These are phyloP conservation scores for Penicillium sp. DNA, from an alignment of 2,329 filamentous ascomycete species.

Conservation along the genomic window DNA sequence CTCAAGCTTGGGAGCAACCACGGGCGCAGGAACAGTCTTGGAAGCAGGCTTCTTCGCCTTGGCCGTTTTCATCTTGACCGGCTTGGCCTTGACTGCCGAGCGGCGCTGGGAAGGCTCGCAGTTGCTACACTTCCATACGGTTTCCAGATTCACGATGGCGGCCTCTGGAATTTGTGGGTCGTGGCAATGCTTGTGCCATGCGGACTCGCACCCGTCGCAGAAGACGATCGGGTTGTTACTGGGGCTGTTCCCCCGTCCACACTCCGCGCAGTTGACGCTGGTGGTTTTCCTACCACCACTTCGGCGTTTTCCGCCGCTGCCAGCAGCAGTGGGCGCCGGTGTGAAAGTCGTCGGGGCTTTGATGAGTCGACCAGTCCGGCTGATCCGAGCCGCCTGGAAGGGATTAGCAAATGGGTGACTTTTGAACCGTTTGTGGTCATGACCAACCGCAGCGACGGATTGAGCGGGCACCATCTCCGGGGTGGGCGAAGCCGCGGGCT, in stretches of 20 bases:
- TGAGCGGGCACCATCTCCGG: neutral
- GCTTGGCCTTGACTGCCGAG: conserved; percentile 22
- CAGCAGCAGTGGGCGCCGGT: conserved; percentile 21
- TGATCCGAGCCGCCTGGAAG: conserved; percentile 3
- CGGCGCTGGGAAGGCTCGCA: conserved; percentile 56
- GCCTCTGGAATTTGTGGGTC: conserved; percentile 70
- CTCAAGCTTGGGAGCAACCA: conserved; percentile 1
- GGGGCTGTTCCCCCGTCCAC: conserved; percentile 69
- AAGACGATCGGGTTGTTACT: conserved; percentile 78
- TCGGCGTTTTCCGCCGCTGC: conserved; percentile 26
- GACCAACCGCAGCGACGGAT: neutral
- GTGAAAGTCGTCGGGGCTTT: conserved; percentile 16
- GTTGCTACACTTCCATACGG: conserved; percentile 68
- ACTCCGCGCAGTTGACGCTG: conserved; percentile 64
- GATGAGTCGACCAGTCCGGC: conserved; percentile 11
- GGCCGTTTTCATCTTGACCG: conserved; percentile 2
- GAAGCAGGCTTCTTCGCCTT: neutral
- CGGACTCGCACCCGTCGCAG: conserved; percentile 75
- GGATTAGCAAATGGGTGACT: neutral
- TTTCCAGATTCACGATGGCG: conserved; percentile 63
- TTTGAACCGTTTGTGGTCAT: neutral
- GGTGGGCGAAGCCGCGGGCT: neutral
- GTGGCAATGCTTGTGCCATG: conserved; percentile 82
- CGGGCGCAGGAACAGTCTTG: neutral
- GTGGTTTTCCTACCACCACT: conserved; percentile 48